phyloP scores from a whole-genome alignment of 2,329 filamentous ascomycete genomes.

The Xylariaceae sp. region DNA sequence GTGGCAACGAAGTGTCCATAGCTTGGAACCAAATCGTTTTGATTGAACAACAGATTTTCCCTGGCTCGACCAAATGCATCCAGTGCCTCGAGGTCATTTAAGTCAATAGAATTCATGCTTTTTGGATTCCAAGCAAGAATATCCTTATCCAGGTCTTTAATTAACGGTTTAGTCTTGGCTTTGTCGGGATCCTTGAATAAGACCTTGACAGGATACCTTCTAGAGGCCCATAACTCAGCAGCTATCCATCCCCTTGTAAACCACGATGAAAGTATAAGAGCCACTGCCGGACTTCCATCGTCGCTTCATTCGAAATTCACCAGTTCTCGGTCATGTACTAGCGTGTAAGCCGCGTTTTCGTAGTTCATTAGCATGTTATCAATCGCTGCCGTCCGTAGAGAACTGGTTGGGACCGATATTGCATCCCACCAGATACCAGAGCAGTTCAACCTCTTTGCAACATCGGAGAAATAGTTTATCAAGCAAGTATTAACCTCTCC shows the following conservation, averaged over 20 bases:
- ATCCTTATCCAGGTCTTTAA: slow-evolving; percentile 15
- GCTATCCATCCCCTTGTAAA: slow-evolving; percentile 23
- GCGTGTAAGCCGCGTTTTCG: slow-evolving; percentile 10
- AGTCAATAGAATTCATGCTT: no score
- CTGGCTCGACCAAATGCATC: no score
- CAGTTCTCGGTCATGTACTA: slow-evolving; percentile 22
- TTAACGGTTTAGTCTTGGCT: background rate
- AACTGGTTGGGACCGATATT: slow-evolving; percentile 35
- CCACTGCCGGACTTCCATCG: slow-evolving; percentile 6
- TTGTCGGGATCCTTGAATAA: slow-evolving; percentile 9
- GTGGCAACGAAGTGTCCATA: no score
- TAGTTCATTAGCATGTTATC: slow-evolving; percentile 20
- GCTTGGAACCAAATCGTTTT: no score
- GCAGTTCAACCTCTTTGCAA: slow-evolving; percentile 27
- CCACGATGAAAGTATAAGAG: slow-evolving; percentile 20
- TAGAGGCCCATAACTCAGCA: slow-evolving; percentile 15
- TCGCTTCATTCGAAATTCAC: slow-evolving; percentile 14
- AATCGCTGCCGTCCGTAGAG: slow-evolving; percentile 25
- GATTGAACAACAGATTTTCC: no score
- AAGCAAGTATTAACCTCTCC: slow-evolving; percentile 9
- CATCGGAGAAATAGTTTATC: slow-evolving; percentile 26
- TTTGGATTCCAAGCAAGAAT: no score
- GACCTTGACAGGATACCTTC: slow-evolving; percentile 9
- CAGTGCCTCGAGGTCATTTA: no score
- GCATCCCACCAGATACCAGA: slow-evolving; percentile 42